Conservation (phyloP, 1,139 yeast species). For the Candida sanyaensis region DNA sequence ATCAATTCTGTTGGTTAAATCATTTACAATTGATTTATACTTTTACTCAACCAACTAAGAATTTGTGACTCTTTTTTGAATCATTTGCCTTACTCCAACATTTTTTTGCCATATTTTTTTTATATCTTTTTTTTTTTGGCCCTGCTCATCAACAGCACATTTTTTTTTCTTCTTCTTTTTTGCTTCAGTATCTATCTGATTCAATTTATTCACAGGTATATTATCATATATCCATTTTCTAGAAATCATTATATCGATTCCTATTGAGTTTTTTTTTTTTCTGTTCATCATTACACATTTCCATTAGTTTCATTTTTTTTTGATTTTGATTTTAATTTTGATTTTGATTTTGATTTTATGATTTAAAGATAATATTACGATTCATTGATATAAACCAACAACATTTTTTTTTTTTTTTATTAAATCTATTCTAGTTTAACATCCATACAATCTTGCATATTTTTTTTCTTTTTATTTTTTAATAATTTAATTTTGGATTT, state of each 20-base stretch:
- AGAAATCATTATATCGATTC: not conserved
- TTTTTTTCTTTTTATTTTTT: conserved; percentile 1
- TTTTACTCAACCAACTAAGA: too few relatives aligned
- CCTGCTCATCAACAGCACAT: conserved; percentile 2
- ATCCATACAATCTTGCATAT: not conserved
- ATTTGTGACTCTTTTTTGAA: not conserved
- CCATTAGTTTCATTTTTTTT: not conserved
- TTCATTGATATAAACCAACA: not conserved
- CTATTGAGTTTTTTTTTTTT: not conserved
- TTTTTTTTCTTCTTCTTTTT: too few relatives aligned
- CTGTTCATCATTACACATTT: too few relatives aligned
- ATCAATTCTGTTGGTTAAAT: too few relatives aligned
- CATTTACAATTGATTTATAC: too few relatives aligned
- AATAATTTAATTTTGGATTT: not conserved
- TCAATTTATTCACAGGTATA: not conserved
- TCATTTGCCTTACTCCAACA: not conserved
- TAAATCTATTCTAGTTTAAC: too few relatives aligned
- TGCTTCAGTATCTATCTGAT: too few relatives aligned
- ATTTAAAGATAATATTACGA: not conserved
- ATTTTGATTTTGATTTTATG: not conserved
- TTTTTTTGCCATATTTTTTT: too few relatives aligned
- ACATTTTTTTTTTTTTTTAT: not conserved
- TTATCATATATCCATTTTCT: not conserved
- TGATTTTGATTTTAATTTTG: too few relatives aligned
- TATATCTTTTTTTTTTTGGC: conserved; percentile 3